Conservation (phyloP, 2,329 filamentous ascomycete species). For the Alternaria ethzedia region DNA sequence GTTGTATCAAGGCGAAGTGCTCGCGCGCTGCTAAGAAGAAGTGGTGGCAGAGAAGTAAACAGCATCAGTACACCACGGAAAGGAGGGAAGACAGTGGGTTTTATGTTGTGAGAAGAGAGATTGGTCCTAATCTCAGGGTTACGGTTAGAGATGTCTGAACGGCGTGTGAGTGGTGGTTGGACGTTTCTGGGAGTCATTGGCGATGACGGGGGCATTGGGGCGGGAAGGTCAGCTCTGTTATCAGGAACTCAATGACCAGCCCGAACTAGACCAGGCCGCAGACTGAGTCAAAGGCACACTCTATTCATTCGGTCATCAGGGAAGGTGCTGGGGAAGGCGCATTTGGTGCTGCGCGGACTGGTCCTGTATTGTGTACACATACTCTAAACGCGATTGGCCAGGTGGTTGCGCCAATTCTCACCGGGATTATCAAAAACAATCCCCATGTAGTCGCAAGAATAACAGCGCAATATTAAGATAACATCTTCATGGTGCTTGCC, state of each 20-base stretch:
- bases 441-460: not conserved
- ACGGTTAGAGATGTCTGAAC: not conserved
- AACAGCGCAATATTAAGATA: not conserved
- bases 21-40: not conserved
- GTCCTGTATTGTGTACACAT: not conserved
- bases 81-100: not conserved
- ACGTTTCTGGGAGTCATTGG: too few relatives aligned
- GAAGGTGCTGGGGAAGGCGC: not conserved
- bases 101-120: not conserved
- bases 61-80: not conserved
- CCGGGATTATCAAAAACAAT: not conserved
- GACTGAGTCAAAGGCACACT: too few relatives aligned
- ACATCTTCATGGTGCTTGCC: not conserved
- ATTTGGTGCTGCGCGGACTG: not conserved
- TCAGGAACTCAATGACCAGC: not conserved
- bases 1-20: not conserved
- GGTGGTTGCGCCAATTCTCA: not conserved
- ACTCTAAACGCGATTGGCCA: not conserved
- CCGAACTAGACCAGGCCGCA: too few relatives aligned
- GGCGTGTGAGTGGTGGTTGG: not conserved
- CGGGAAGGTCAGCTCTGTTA: not conserved
- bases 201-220: not conserved
- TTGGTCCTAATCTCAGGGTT: not conserved
- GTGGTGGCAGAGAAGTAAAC: not conserved
- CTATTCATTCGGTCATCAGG: too few relatives aligned